Base-by-base conservation (phyloP, 768 basidiomycete species). In the Suillus bovinus region DNA sequence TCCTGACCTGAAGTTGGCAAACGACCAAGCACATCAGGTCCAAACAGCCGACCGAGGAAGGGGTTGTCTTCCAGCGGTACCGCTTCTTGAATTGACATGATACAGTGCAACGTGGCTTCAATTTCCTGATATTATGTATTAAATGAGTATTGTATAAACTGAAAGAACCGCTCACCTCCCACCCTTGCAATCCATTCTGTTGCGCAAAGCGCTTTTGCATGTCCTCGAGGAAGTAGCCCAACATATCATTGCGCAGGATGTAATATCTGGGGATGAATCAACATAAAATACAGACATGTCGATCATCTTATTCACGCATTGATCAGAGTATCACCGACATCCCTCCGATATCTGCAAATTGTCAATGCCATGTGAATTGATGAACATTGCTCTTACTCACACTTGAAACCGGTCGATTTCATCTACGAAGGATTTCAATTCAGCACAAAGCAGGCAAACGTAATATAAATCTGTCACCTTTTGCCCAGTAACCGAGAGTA, bases 81-180 rank as follows among this genome's bases (percentile, higher is more conserved):
- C 1, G 94, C 93, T 79, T 98, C 96, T 68, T 96, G 92, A 10
- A 94, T 81, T 7, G 89, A 89, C 78, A 88, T 87, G 42, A 96
- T 81, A 69, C 92, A 95, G 70, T 96, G 92, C 8, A 98, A 73
- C 0, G 88, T 88, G 2, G 91, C 91, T 75, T 98, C 96, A 42
- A 94, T 83, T 63, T 92, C 88, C 93, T 96, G 65, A 58, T 46
- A 33, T 13, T 9, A 20, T 5, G 24, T 58, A 33, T 31, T 16
- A 1, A 14, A n/a, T 62, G 1, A 16, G 46, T 17, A 14, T 29
- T 22, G 34, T 7, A 5, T 29, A 10, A 1, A 20, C 1, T 3
- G 4, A 14, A 22, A 60, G n/a, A 9, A 57, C 29, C 20, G 11
- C 78, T 57, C 58, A 91, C 94, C 85, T 94, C 90, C 93, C 93